A percentile compares a stretch with the other conserved stretches of the same genome.
These are phyloP conservation scores for Aspergillus hancockii DNA, from an alignment of 495 filamentous ascomycete genomes.

Conservation along the genomic window DNA sequence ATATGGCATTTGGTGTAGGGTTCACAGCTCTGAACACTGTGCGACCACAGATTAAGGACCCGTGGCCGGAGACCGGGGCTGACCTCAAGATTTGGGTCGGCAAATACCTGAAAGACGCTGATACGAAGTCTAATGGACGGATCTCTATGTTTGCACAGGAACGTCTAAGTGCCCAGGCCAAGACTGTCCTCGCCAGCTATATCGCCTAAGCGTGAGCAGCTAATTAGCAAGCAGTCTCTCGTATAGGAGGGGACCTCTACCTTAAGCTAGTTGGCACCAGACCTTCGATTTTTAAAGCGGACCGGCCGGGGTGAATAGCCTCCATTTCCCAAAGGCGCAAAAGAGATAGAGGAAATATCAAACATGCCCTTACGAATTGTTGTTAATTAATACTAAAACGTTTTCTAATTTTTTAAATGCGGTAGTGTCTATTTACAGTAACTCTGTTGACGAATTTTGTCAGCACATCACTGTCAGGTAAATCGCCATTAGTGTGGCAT, in stretches of 20 bases:
- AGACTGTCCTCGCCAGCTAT: slow-evolving; percentile 56
- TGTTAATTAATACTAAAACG: slow-evolving; percentile 5
- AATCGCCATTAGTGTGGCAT: no score
- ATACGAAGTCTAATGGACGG: slow-evolving; percentile 54
- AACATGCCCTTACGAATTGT: slow-evolving; percentile 13
- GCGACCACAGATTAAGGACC: slow-evolving; percentile 65
- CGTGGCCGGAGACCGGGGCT: slow-evolving; percentile 73
- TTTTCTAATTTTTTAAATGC: not conserved
- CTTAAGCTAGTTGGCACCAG: not conserved
- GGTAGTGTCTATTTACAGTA: not conserved
- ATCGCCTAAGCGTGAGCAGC: slow-evolving; percentile 38
- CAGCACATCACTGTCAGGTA: not conserved
- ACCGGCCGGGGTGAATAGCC: not conserved
- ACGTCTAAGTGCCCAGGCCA: slow-evolving; percentile 57
- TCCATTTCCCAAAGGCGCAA: not conserved
- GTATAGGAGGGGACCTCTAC: not conserved
- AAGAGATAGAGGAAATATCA: not conserved
- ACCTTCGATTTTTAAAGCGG: not conserved
- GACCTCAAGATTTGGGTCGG: slow-evolving; percentile 82
- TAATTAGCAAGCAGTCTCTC: not conserved
- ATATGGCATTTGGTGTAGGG: slow-evolving; percentile 88
- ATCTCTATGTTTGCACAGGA: slow-evolving; percentile 59
- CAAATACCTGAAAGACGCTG: slow-evolving; percentile 64
- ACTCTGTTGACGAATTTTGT: not conserved
- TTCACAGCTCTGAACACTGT: slow-evolving; percentile 92